These are phyloP conservation scores for Gamsiella multidivaricata DNA, from an alignment of 192 early-diverging fungal genomes.

Conservation along the genomic window DNA sequence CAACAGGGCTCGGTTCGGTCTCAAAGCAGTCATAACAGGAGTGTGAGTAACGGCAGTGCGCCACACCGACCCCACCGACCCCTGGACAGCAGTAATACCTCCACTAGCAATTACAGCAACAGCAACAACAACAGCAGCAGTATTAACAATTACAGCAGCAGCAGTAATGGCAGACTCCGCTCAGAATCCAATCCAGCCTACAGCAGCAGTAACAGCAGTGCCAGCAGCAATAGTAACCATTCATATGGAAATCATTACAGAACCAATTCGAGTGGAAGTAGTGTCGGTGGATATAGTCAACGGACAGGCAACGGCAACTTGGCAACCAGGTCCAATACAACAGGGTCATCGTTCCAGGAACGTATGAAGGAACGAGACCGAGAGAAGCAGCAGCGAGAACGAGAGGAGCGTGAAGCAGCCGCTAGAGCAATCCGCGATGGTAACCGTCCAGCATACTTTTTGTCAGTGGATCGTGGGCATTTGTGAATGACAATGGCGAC, in stretches of 20 bases:
- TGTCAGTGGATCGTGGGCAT: too few relatives aligned
- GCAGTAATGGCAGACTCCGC: constrained; percentile 4
- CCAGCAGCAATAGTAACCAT: neutral
- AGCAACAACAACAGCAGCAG: neutral
- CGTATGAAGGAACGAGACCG: constrained; percentile 44
- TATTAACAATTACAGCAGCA: neutral
- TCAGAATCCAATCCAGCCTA: constrained; percentile 28
- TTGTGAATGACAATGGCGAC: neutral
- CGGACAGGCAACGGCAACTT: neutral
- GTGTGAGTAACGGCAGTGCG: constrained; percentile 19
- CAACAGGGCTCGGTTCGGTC: neutral
- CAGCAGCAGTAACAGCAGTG: constrained; percentile 2
- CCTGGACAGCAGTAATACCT: neutral
- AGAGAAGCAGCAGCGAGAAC: constrained; percentile 31
- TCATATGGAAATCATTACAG: constrained; percentile 5
- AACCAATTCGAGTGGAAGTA: constrained; percentile 22
- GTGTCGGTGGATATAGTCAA: constrained; percentile 1
- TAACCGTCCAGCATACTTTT: neutral
- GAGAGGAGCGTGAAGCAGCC: constrained; percentile 36
- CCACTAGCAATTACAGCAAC: neutral
- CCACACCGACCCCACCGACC: neutral
- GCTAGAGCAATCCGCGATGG: constrained; percentile 32
- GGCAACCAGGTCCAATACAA: constrained; percentile 8
- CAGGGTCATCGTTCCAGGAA: constrained; percentile 42
- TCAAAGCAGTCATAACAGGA: constrained; percentile 14